Evolutionary conservation across 2,329 filamentous ascomycete genomes (phyloP), one percentile per base, ranked within the genome.

Genomic region (Diaporthe capsici): DNA sequence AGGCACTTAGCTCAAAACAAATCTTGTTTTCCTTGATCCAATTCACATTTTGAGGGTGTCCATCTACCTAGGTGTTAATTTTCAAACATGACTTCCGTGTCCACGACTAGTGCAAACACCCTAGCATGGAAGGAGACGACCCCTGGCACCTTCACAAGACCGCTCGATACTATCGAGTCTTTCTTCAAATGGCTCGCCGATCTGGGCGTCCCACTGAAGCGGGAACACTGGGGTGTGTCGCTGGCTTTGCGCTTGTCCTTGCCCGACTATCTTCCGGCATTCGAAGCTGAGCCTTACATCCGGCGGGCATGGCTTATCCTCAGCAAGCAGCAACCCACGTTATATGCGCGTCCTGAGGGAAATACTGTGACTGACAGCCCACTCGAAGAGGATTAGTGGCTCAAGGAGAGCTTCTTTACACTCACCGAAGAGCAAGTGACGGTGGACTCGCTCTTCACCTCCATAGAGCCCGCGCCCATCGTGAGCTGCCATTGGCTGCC

Each of bases 181-280:
- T 70, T 70, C n/a, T 70, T 70, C 67, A 70, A 70, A n/a, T 70
- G 67, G 67, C 49, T 70, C 51, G 31, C 49, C 17, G 49, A 70
- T 28, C 34, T 57, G 34, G 67, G 67, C 1, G 34, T 31, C n/a
- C 67, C 67, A 42, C 31, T 70, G 34, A 70, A 70, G 49, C 34
- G 49, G n/a, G 67, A 70, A 39, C 49, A 70, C 51, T 70, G 31
- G 67, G 49, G 34, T 8, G 67, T 70, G 51, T 42, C 67, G 4
- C 20, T 70, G 34, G 9, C 67, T 13, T 37, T 70, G 31, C 67
- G 37, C 49, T 20, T 70, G 34, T 28, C 67, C 22, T 44, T 57
- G n/a, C 67, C 49, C 5, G 31, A 31, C 31, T 31, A 1, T 7
- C 31, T 31, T 7, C 31, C 31, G 31, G 5, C 31, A 31, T 31